Evolutionary conservation across 2,329 filamentous ascomycete genomes (phyloP), one percentile per base, ranked within the genome.

Genomic region (Claviceps paspali): DNA sequence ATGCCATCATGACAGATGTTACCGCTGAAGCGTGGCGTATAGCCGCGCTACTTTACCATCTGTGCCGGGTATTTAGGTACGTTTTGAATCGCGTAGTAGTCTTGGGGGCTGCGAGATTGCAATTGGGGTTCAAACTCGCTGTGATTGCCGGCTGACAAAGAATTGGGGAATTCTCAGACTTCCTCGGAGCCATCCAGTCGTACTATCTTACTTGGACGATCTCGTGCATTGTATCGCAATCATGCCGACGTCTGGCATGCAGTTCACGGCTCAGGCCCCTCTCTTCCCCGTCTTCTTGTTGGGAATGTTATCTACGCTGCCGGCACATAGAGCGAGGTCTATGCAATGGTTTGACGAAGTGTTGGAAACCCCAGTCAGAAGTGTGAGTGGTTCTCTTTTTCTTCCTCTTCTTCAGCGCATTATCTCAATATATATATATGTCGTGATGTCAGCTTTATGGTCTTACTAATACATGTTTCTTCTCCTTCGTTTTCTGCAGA

Each of bases 1-100:
- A 51, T n/a, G 32, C 48, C 6, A 47, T 48, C 7, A 63, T 63
- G 60, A 62, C 59, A 0, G 51, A 56, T 24, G 53, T 60, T 8
- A 61, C 60, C 5, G 60, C 60, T 1, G 60, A 63, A 42, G 55
- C 58, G 8, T 63, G 60, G 59, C 55, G 60, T 33, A 39, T 62
- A 27, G 54, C 59, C 4, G 56, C 51, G 5, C 52, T 62, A 6
- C 47, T 62, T 6, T 63, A 63, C 40, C 38, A 57, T 8, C 56
- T 60, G 38, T 63, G 58, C 29, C 56, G 60, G 17, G 50, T 59
- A 11, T 36, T 56, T 29, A 55, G 58, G 58, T 61, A 44, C 29
- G 49, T 32, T 5, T 24, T 10, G 9, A 14, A 22, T n/a, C n/a
- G n/a, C n/a, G n/a, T n/a, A n/a, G n/a, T n/a, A n/a, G n/a, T n/a